Evolutionary conservation across 495 filamentous ascomycete species (phyloP), one percentile per base, ranked within the genome.

Genomic region (Terfezia boudieri): DNA sequence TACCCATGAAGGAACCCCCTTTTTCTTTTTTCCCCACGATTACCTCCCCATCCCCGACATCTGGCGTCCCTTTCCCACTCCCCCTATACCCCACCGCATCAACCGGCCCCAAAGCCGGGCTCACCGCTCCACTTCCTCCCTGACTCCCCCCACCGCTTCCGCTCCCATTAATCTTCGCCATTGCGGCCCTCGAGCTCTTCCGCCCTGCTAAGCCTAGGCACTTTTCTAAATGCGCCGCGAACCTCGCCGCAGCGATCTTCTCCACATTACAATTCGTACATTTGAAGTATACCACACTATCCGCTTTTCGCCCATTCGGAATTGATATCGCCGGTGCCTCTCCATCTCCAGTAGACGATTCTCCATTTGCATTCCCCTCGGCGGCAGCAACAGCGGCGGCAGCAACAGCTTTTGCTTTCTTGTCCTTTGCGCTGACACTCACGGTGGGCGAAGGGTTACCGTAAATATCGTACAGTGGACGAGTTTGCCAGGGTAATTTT

Each of bases 381-480:
- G 59, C 51, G 9, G 55, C 37, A n/a, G 55, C 52, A 36, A 16
- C 16, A 23, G 51, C 57, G 23, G 41, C 54, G 17, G n/a, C 50
- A 37, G 23, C 37, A 37, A n/a, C 41, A 37, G 16, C 26, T 51
- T 23, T 58, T 53, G 41, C 41, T 9, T 55, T 58, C 10, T 59
- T 58, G 32, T 61, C 57, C 16, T 53, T 56, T 12, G n/a, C 51
- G 8, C 50, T 57, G 48, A 54, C 56, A n/a, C 57, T 64, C 35
- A 59, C 46, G 0, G 60, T 53, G 2, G 59, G 62, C 49, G 64
- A 65, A 8, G 62, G 62, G 36, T 64, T 65, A 12, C 62, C 62
- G 53, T 65, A 65, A 52, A 65, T 65, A 37, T 65, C 62, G 20
- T 61, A 57, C 7, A 58, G 22, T 8, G 56, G 57, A 22, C 22